These are phyloP conservation scores for Vigna trinervia DNA, from an alignment of 306 rosid genomes.

Conservation along the genomic window DNA sequence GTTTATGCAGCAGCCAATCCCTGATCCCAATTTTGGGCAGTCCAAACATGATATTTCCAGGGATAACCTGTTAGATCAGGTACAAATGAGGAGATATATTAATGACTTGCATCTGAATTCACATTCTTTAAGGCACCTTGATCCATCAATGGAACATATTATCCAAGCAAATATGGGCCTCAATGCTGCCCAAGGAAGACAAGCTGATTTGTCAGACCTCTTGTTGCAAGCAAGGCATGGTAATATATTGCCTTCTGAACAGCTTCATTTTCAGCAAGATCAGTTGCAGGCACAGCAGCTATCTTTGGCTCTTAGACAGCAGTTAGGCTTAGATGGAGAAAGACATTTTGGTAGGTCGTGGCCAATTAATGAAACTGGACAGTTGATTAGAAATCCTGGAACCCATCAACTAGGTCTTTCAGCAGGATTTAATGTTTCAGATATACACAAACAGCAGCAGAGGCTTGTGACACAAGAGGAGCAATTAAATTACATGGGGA, in stretches of 20 bases:
- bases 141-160: constrained; percentile 67
- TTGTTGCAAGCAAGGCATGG: constrained; percentile 65
- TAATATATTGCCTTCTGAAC: constrained; percentile 58
- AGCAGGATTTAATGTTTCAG: constrained; percentile 58
- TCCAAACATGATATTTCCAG: constrained; percentile 56
- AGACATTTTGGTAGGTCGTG: constrained; percentile 60
- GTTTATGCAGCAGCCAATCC: constrained; percentile 62
- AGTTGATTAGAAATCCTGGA: constrained; percentile 59
- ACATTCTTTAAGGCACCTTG: constrained; percentile 58
- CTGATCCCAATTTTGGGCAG: constrained; percentile 61
- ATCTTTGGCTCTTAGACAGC: constrained; percentile 65
- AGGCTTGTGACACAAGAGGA: constrained; percentile 63
- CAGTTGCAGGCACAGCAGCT: constrained; percentile 65
- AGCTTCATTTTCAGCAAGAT: constrained; percentile 62
- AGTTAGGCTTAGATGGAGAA: constrained; percentile 66
- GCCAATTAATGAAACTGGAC: constrained; percentile 61
- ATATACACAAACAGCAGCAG: constrained; percentile 63
- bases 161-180: constrained; percentile 63
- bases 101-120: constrained; percentile 60
- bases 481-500: constrained; percentile 60
- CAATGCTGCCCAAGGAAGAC: constrained; percentile 61
- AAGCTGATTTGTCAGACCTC: constrained; percentile 62
- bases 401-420: constrained; percentile 57
- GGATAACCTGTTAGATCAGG: constrained; percentile 62
- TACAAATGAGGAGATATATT: constrained; percentile 56